Evolutionary conservation across 257 asterid genomes (phyloP).

Genomic region (Solanum etuberosum): DNA sequence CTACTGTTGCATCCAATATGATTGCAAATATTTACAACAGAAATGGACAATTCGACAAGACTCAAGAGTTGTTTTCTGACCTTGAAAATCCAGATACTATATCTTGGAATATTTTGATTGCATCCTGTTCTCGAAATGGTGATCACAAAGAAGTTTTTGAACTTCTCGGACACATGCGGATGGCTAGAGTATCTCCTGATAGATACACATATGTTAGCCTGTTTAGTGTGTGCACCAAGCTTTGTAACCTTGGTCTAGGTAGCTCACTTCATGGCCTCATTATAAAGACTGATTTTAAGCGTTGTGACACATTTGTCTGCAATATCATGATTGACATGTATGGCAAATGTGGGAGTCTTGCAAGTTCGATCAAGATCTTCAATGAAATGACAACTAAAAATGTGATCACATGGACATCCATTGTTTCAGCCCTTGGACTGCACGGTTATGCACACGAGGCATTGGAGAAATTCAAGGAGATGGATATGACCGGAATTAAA

Average conservation of each 20-base stretch:
- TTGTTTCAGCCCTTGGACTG: slow-evolving; percentile 54
- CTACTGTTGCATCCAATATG: slow-evolving; percentile 43
- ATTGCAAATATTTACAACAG: slow-evolving; percentile 63
- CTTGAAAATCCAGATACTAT: slow-evolving; percentile 59
- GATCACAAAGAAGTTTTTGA: slow-evolving; percentile 59
- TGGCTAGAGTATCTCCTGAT: slow-evolving; percentile 39
- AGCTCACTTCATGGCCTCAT: slow-evolving; percentile 60
- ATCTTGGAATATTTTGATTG: slow-evolving; percentile 82
- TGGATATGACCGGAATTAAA: slow-evolving; percentile 35
- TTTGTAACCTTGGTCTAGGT: slow-evolving; percentile 66
- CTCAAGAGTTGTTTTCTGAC: slow-evolving; percentile 62
- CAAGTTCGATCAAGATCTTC: slow-evolving; percentile 47
- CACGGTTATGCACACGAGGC: slow-evolving; percentile 67
- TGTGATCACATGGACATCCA: slow-evolving; percentile 61
- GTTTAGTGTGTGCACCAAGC: slow-evolving; percentile 49
- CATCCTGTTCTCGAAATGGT: slow-evolving; percentile 80
- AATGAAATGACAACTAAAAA: slow-evolving; percentile 32
- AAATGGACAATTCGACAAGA: slow-evolving; percentile 46
- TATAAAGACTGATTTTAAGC: slow-evolving; percentile 27
- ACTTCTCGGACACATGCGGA: slow-evolving; percentile 60
- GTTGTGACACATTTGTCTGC: slow-evolving; percentile 52
- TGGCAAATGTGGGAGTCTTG: slow-evolving; percentile 66
- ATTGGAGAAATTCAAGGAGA: slow-evolving; percentile 41
- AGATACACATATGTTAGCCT: slow-evolving; percentile 72
- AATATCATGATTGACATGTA: slow-evolving; percentile 79